These are phyloP conservation scores for Mycena citricolor DNA, from an alignment of 1,284 basidiomycete genomes.

Conservation along the genomic window DNA sequence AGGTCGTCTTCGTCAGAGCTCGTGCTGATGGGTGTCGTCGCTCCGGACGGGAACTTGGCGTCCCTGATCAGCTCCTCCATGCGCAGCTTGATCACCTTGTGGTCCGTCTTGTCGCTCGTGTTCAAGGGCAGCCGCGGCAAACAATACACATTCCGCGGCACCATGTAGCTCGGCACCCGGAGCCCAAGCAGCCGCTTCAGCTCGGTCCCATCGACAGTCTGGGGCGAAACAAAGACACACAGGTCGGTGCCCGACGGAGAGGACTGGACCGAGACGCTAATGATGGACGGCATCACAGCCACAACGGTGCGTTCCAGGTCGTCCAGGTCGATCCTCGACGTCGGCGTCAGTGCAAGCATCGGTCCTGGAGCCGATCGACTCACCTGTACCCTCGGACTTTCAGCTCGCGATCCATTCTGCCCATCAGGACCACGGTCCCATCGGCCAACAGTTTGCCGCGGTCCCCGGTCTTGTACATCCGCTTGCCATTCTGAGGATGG, in stretches of 20 bases:
- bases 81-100: not conserved
- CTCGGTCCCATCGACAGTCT: not conserved
- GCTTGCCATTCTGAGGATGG: not conserved
- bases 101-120: constrained; percentile 1
- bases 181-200: not conserved
- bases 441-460: not conserved
- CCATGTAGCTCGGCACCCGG: not conserved
- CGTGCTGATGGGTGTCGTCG: not conserved
- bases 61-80: not conserved
- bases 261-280: not conserved
- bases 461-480: not conserved
- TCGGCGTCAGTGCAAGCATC: no score
- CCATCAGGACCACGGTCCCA: not conserved
- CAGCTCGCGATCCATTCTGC: not conserved
- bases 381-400: constrained; percentile 1
- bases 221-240: not conserved
- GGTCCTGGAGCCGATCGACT: no score
- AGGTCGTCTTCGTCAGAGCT: no score
- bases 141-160: not conserved
- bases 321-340: constrained; percentile 2
- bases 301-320: not conserved
- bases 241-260: not conserved
- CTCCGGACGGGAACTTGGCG: not conserved
- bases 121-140: not conserved
- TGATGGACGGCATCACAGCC: not conserved